Base-by-base conservation (phyloP, 208 protist species). In the Trypanosoma boissoni region DNA sequence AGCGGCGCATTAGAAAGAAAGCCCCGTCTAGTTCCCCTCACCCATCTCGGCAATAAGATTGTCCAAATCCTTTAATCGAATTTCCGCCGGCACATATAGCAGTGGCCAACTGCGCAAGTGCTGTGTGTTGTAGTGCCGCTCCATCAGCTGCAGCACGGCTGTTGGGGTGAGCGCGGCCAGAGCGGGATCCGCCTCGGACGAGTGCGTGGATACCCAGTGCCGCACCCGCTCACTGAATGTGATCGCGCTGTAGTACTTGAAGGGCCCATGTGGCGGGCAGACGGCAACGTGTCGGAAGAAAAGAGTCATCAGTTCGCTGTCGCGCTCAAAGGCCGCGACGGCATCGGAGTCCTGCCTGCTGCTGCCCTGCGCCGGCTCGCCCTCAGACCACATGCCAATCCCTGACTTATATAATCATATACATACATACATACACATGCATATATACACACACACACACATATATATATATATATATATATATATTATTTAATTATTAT, bases 11-110 rank as follows among this genome's bases (percentile, higher is more conserved):
- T n/a, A n/a, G n/a, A n/a, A n/a, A n/a, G n/a, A n/a, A n/a, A n/a
- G n/a, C n/a, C n/a, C n/a, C n/a, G n/a, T n/a, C n/a, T n/a, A n/a
- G n/a, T n/a, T n/a, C 34, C 34, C 34, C 34, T 39, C 34, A 39
- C 34, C 34, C 12, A 39, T 39, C 6, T 39, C 34, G 8, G 34
- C 66, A 29, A 76, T 58, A 12, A 88, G 60, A 3, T 56, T 43
- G 29, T 76, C 65, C 49, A 92, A 70, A 44, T 92, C 85, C n/a
- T 57, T 64, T 32, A 57, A 32, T 43, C 68, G 78, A 44, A 92
- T 70, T 66, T 88, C 74, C 8, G 78, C 77, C n/a, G 80, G 80
- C 16, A 88, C 85, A 63, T 92, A 92, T 2, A 88, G 58, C 31
- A 88, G 69, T 58, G 81, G 78, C 79, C 85, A 92, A 54, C 67